These are phyloP conservation scores for Discostella stelligeroides DNA, from an alignment of 108 stramenopile species.

Conservation along the genomic window DNA sequence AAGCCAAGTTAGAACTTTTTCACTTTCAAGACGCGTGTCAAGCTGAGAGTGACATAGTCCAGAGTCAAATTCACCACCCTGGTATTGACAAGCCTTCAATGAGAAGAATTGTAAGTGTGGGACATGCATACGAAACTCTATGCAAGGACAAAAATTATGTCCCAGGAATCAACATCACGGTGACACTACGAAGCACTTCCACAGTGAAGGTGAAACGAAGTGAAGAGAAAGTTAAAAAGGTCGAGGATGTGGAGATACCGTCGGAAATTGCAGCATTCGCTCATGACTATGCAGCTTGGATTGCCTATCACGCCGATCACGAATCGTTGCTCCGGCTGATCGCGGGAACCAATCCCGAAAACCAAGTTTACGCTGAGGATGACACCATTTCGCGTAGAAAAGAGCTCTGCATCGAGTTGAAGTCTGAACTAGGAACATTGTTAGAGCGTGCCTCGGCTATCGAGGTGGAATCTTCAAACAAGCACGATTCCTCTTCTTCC, in stretches of 20 bases:
- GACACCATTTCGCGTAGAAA: slow-evolving; percentile 43
- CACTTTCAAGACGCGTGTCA: slow-evolving; percentile 33
- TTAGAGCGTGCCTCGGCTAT: slow-evolving; percentile 45
- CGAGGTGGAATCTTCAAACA: background rate
- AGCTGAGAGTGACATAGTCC: slow-evolving; percentile 36
- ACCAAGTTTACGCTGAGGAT: slow-evolving; percentile 52
- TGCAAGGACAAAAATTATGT: slow-evolving; percentile 55
- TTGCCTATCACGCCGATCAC: slow-evolving; percentile 49
- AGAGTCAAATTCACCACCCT: slow-evolving; percentile 26
- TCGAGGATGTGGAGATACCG: slow-evolving; percentile 44
- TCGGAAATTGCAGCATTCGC: slow-evolving; percentile 51
- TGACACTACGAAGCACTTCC: slow-evolving; percentile 13
- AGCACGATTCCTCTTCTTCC: slow-evolving; percentile 1
- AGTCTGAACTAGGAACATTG: slow-evolving; percentile 28
- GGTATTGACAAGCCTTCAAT: slow-evolving; percentile 43
- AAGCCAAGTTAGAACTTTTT: slow-evolving; percentile 32
- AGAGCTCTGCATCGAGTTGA: slow-evolving; percentile 35
- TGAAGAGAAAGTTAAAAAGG: slow-evolving; percentile 18
- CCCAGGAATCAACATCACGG: slow-evolving; percentile 46
- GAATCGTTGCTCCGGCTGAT: slow-evolving; percentile 52
- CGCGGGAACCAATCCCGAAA: slow-evolving; percentile 50
- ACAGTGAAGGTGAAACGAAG: slow-evolving; percentile 20
- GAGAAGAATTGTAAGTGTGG: slow-evolving; percentile 40
- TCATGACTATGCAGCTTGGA: slow-evolving; percentile 52
- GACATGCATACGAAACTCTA: slow-evolving; percentile 49